Evolutionary conservation across 2,329 filamentous ascomycete genomes (phyloP).

Genomic region (Colletotrichum theobromicola): DNA sequence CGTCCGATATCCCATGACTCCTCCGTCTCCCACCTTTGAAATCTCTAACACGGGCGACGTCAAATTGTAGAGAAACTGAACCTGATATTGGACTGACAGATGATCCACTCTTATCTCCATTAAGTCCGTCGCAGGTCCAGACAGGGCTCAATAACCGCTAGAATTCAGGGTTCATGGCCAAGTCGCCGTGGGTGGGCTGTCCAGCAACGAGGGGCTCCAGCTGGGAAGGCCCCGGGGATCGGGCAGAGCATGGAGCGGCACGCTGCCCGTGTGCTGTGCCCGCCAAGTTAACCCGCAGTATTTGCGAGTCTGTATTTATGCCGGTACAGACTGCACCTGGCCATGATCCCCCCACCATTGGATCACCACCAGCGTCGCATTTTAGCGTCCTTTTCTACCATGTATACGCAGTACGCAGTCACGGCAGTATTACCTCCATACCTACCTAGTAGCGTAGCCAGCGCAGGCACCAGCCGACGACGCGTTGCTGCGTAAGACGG

Average conservation of each 20-base stretch:
- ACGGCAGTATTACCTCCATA: too few species aligned
- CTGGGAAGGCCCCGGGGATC: background rate
- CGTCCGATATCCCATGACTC: background rate
- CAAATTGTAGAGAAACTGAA: background rate
- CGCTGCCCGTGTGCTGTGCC: background rate
- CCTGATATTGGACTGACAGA: background rate
- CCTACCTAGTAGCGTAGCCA: background rate
- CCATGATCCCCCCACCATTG: background rate
- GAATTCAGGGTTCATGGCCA: constrained; percentile 4
- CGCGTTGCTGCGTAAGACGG: background rate
- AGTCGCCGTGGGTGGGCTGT: background rate
- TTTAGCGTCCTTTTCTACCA: background rate
- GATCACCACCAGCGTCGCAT: background rate
- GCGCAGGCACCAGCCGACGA: background rate
- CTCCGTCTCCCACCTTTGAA: background rate
- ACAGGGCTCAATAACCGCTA: background rate
- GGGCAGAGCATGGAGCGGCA: background rate
- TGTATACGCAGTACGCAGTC: too few species aligned
- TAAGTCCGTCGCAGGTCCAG: constrained; percentile 16
- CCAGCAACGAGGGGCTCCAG: background rate
- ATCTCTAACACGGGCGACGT: background rate
- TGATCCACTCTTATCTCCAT: constrained; percentile 4
- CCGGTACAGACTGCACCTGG: background rate
- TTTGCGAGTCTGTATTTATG: background rate
- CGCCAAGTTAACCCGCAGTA: background rate